Conservation (phyloP, 768 basidiomycete species). For the Suillus discolor region DNA sequence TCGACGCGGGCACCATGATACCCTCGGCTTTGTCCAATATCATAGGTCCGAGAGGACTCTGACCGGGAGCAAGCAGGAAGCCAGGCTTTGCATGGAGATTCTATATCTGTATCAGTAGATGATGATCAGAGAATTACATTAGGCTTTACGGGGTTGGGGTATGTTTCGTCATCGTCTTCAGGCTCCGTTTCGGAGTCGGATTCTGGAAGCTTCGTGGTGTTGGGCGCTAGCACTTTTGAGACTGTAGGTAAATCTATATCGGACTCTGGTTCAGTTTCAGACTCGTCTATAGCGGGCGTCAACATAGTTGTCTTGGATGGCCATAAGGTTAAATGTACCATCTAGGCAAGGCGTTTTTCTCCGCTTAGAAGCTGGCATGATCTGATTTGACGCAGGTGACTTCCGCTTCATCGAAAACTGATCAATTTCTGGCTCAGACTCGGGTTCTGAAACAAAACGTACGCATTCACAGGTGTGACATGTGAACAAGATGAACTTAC, state of each 20-base stretch:
- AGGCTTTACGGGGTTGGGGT: conserved; percentile 28
- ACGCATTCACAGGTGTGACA: not conserved
- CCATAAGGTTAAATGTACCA: conserved; percentile 16
- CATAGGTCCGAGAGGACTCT: conserved; percentile 46
- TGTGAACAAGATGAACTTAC: not conserved
- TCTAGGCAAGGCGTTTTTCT: conserved; percentile 14
- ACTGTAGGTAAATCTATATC: conserved; percentile 22
- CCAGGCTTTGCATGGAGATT: conserved; percentile 51
- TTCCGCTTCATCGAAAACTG: conserved; percentile 25
- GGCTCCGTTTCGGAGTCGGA: conserved; percentile 47
- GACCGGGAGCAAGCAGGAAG: conserved; percentile 50
- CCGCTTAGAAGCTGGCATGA: conserved; percentile 20
- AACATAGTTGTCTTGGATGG: not conserved
- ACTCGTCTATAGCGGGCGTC: conserved; percentile 31
- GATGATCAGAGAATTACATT: not conserved
- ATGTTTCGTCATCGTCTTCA: conserved; percentile 40
- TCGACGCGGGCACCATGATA: conserved; percentile 61
- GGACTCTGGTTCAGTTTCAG: conserved; percentile 51
- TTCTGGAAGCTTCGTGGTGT: not conserved
- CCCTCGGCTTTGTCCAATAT: conserved; percentile 49
- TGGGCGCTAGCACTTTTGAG: conserved; percentile 4
- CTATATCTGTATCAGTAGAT: conserved; percentile 25
- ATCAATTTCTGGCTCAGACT: conserved; percentile 25
- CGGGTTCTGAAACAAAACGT: conserved; percentile 26
- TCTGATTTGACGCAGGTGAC: conserved; percentile 19